These are phyloP conservation scores for Mycosphaerelloides madeirae DNA, from an alignment of 2,329 filamentous ascomycete genomes.

Conservation along the genomic window DNA sequence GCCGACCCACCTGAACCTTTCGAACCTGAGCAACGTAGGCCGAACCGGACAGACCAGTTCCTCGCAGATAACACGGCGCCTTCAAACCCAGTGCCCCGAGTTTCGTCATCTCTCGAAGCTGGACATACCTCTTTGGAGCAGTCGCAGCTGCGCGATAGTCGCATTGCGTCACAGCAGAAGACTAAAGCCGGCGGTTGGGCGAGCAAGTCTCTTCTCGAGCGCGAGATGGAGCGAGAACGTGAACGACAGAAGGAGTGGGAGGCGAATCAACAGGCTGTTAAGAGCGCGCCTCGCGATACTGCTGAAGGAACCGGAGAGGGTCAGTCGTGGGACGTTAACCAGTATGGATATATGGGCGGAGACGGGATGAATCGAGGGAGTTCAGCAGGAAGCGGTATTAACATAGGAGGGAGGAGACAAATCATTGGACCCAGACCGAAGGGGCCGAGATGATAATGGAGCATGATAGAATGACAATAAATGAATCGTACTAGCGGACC, in stretches of 20 bases:
- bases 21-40: slow-evolving; percentile 19
- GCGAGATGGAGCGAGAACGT: slow-evolving; percentile 75
- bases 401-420: slow-evolving; percentile 65
- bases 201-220: slow-evolving; percentile 66
- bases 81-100: slow-evolving; percentile 34
- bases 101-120: slow-evolving; percentile 47
- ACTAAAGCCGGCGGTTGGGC: slow-evolving; percentile 62
- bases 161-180: slow-evolving; percentile 54
- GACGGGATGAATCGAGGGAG: slow-evolving; percentile 66
- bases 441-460: not conserved
- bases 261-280: slow-evolving; percentile 62
- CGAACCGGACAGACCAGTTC: slow-evolving; percentile 55
- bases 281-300: slow-evolving; percentile 49
- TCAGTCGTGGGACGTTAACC: slow-evolving; percentile 68
- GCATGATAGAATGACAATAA: not conserved
- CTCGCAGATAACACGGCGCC: slow-evolving; percentile 54
- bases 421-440: slow-evolving; percentile 74
- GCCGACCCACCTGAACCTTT: slow-evolving; percentile 19
- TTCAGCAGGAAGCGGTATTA: slow-evolving; percentile 54
- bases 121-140: slow-evolving; percentile 37
- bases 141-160: slow-evolving; percentile 58
- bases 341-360: slow-evolving; percentile 72
- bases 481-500: not conserved
- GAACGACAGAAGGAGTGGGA: slow-evolving; percentile 78
- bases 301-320: slow-evolving; percentile 64